These are phyloP conservation scores for Chalciporus chontae DNA, from an alignment of 768 basidiomycete genomes.

Conservation along the genomic window DNA sequence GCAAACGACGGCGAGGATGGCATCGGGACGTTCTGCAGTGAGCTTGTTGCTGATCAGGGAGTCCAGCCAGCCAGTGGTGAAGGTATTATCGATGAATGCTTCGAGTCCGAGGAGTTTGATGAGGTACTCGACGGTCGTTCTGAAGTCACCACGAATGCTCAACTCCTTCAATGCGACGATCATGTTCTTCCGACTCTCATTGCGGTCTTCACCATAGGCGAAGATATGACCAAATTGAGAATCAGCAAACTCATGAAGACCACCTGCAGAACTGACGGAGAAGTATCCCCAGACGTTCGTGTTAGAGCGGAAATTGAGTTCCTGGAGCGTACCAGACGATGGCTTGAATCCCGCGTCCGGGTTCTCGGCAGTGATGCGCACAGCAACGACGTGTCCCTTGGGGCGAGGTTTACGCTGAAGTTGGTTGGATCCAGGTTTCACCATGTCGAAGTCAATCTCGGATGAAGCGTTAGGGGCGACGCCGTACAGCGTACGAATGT, in stretches of 20 bases:
- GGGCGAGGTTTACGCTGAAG: conserved; percentile 93
- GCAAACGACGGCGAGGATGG: conserved; percentile 89
- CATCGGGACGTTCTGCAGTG: conserved; percentile 94
- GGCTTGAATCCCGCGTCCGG: conserved; percentile 99
- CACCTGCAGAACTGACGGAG: conserved; percentile 92
- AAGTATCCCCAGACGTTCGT: conserved; percentile 99
- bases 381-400: conserved; percentile 98
- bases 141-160: conserved; percentile 97
- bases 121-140: conserved; percentile 97
- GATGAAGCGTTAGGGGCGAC: conserved; percentile 85
- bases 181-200: conserved; percentile 98
- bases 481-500: conserved; percentile 94
- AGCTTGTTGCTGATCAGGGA: conserved; percentile 95
- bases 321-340: conserved; percentile 93
- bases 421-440: conserved; percentile 80
- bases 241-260: conserved; percentile 98
- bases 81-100: conserved; percentile 94
- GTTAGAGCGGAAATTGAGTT: conserved; percentile 98
- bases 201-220: conserved; percentile 94
- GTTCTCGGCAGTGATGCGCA: conserved; percentile 99
- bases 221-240: conserved; percentile 99
- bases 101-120: conserved; percentile 96
- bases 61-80: conserved; percentile 99
- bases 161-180: conserved; percentile 97
- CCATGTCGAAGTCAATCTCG: conserved; percentile 96